Evolutionary conservation across 2,329 filamentous ascomycete genomes (phyloP).

Genomic region (Talaromyces sp.): DNA sequence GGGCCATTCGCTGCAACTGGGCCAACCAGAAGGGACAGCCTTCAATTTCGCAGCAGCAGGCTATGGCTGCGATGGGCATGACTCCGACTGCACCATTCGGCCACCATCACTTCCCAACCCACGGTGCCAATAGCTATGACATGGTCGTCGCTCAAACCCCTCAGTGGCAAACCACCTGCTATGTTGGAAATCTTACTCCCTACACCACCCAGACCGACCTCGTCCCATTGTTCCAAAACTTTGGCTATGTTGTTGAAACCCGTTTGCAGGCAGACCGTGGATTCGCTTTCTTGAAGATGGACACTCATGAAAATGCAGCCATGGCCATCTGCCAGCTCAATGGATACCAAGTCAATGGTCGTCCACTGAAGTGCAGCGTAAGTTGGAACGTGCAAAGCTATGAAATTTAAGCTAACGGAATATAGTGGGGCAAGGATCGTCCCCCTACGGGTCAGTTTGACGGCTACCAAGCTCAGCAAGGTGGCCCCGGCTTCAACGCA

Average conservation of each 20-base stretch:
- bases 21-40: conserved; percentile 99
- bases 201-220: conserved; percentile 97
- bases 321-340: conserved; percentile 98
- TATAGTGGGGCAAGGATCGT: conserved; percentile 98
- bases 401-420: conserved; percentile 19
- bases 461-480: conserved; percentile 77
- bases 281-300: conserved; percentile 99
- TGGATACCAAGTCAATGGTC: conserved; percentile 95
- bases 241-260: conserved; percentile 94
- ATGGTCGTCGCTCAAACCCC: conserved; percentile 95
- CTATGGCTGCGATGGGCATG: conserved; percentile 97
- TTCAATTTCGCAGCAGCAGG: conserved; percentile 95
- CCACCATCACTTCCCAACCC: conserved; percentile 95
- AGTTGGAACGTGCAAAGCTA: conserved; percentile 43
- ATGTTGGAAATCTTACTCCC: conserved; percentile 94
- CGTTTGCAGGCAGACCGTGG: conserved; percentile 97
- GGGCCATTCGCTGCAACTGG: conserved; percentile 99
- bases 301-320: conserved; percentile 93
- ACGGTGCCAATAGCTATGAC: conserved; percentile 95
- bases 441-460: conserved; percentile 80
- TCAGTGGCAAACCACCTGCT: conserved; percentile 96
- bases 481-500: conserved; percentile 65
- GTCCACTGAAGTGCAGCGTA: conserved; percentile 97
- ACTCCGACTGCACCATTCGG: conserved; percentile 86
- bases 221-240: conserved; percentile 97